phyloP scores from a whole-genome alignment of 805 yeast species.

The Ascoidea asiatica region DNA sequence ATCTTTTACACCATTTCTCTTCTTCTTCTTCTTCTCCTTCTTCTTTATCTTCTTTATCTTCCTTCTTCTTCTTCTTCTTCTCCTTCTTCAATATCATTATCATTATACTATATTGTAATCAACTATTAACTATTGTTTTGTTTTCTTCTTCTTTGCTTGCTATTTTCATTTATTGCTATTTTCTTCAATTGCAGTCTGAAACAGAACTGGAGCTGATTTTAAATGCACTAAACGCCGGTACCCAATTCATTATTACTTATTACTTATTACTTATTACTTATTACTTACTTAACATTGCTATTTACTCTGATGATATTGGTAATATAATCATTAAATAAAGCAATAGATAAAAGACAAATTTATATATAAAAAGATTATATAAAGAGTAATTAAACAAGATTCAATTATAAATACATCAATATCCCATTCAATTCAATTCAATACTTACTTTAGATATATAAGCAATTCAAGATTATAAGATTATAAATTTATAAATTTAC shows the following conservation, averaged over 20 bases:
- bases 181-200: conserved; percentile 54
- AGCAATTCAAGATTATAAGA: no score
- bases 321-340: no score
- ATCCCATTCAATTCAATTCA: no score
- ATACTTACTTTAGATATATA: no score
- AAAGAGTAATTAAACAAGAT: no score
- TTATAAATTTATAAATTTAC: no score
- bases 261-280: no score
- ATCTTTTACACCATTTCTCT: conserved; percentile 18
- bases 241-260: no score
- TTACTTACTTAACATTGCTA: conserved; percentile 66
- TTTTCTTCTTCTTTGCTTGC: conserved; percentile 93
- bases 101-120: conserved; percentile 65
- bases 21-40: conserved; percentile 23
- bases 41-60: conserved; percentile 37
- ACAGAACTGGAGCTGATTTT: conserved; percentile 93
- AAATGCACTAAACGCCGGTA: conserved; percentile 84
- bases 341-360: no score
- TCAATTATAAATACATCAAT: no score
- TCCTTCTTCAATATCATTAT: conserved; percentile 40
- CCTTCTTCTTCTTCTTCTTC: conserved; percentile 29
- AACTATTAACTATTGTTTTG: conserved; percentile 82
- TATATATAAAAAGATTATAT: no score
- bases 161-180: conserved; percentile 92
- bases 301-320: no score